Evolutionary conservation across 1,284 basidiomycete species (phyloP), one percentile per base, ranked within the genome.

Genomic region (Stygiomarasmius scandens): DNA sequence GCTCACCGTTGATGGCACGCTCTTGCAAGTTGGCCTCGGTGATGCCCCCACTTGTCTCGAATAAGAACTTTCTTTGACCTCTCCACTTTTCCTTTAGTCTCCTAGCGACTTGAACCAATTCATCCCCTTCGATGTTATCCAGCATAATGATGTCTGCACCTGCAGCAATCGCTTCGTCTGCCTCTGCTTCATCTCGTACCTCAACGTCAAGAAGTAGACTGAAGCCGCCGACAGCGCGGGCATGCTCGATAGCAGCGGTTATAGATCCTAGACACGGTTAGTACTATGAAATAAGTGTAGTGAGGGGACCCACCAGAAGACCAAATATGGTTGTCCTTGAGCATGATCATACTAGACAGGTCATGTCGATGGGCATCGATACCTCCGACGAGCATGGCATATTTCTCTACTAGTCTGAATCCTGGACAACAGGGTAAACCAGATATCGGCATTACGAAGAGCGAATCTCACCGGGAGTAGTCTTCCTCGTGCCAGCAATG

Each of bases 291-390:
- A 20, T 46, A 14, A 36, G 29, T 41, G n/a, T 41, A 5, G 14
- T 48, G 20, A 46, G 20, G 45, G 43, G 38, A 16, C n/a, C 67
- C 65, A 88, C 94, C 95, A 25, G 90, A 93, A 6, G 95, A 96
- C 96, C 95, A 98, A 69, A 99, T 95, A 70, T 99, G 97, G 72
- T 99, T 99, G 70, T 99, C 96, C 76, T 99, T 99, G 68, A 99
- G 86, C 96, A 99, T 99, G 69, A 99, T 96, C 96, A 99, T 99
- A 71, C 92, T 94, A 38, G 92, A 95, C 32, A 99, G 81, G 74
- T 98, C 96, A 68, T 98, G 92, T n/a, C 97, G 84, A 77, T 99
- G 97, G 19, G 93, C 81, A 73, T 99, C 97, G 63, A 98, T 91
- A 3, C 96, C 97, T 23, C 97, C 96, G 24, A 99, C 94, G 47